Percentiles rank a stretch among this genome's conserved stretches.
phyloP scores from a whole-genome alignment of 2,329 filamentous ascomycete species.

The Cyphellophora europaea region DNA sequence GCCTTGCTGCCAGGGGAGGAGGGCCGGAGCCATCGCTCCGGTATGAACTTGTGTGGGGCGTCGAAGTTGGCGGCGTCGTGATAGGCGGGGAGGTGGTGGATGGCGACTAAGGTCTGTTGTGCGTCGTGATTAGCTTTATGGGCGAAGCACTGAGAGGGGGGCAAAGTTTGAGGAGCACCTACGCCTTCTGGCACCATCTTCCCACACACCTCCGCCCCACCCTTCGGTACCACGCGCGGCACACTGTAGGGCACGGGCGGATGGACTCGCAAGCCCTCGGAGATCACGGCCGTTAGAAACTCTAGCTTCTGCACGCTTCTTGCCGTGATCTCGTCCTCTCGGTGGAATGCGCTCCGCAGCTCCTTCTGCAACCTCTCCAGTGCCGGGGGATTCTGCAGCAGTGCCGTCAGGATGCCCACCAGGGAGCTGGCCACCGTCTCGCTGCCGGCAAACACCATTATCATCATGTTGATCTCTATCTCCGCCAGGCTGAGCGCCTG shows the following conservation, averaged over 20 bases:
- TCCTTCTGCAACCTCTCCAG: slow-evolving; percentile 26
- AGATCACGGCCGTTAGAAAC: slow-evolving; percentile 11
- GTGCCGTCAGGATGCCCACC: slow-evolving; percentile 31
- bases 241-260: slow-evolving; percentile 8
- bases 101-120: slow-evolving; percentile 7
- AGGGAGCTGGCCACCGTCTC: slow-evolving; percentile 62
- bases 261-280: slow-evolving; percentile 10
- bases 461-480: slow-evolving; percentile 36
- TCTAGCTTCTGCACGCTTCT: slow-evolving; percentile 5
- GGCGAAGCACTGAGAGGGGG: no score
- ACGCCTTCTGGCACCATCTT: slow-evolving; percentile 15
- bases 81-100: slow-evolving; percentile 7
- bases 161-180: slow-evolving; percentile 21
- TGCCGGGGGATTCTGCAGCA: slow-evolving; percentile 25
- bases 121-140: no score
- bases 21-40: slow-evolving; percentile 7
- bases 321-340: slow-evolving; percentile 27
- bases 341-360: slow-evolving; percentile 25
- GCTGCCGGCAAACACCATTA: slow-evolving; percentile 59
- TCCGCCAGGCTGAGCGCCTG: slow-evolving; percentile 59
- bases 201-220: slow-evolving; percentile 15
- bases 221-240: slow-evolving; percentile 28
- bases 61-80: slow-evolving; percentile 5
- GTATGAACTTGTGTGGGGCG: slow-evolving; percentile 7
- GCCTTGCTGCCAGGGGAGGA: no score